Percentiles rank a stretch among this genome's conserved stretches.
phyloP scores from a whole-genome alignment of 176 grass and related monocot genomes.

The Rhynchospora breviuscula region DNA sequence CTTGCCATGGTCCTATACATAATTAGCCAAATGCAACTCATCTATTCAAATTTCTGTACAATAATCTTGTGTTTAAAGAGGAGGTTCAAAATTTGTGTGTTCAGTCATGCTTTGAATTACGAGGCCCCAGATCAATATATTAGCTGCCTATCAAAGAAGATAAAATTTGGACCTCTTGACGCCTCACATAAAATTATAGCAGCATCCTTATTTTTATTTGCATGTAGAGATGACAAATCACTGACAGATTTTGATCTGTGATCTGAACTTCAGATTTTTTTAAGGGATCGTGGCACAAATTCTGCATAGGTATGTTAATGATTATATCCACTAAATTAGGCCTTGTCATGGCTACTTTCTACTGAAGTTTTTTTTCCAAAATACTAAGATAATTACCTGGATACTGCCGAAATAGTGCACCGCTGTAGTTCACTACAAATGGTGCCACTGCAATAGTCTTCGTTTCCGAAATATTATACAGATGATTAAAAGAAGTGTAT shows the following conservation, averaged over 20 bases:
- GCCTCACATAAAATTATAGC: not conserved
- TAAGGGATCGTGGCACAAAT: not conserved
- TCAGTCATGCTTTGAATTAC: not conserved
- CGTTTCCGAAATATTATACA: conserved; percentile 9
- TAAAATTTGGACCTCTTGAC: not conserved
- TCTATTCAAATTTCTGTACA: not conserved
- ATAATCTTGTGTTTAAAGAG: not conserved
- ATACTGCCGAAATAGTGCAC: conserved; percentile 82
- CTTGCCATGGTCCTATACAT: conserved; percentile 84
- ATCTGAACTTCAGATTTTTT: not conserved
- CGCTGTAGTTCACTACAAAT: conserved; percentile 84
- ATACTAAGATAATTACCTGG: conserved; percentile 50
- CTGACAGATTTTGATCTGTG: not conserved
- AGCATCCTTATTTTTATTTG: not conserved
- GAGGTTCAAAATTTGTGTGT: not conserved
- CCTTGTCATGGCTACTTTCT: not conserved
- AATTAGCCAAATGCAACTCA: not conserved
- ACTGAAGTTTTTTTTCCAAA: not conserved
- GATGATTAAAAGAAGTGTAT: conserved; percentile 18
- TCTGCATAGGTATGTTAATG: not conserved
- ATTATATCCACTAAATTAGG: not conserved
- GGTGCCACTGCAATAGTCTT: conserved; percentile 87
- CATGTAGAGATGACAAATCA: not conserved
- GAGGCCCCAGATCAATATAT: not conserved
- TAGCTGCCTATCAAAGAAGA: not conserved